These are phyloP conservation scores for Pontederia crassipes DNA, from an alignment of 176 grass and related monocot genomes.

Conservation along the genomic window DNA sequence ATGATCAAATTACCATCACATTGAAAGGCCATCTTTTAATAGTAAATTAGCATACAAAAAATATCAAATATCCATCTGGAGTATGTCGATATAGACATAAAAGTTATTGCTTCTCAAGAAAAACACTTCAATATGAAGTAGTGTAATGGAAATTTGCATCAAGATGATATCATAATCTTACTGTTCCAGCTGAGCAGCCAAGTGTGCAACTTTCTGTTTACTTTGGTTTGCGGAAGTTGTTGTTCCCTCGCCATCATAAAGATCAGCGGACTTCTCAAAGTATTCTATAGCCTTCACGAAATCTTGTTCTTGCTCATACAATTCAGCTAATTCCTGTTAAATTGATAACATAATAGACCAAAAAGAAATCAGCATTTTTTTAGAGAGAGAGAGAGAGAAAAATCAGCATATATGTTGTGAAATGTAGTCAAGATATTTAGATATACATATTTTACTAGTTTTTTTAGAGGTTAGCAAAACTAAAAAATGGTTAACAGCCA, in stretches of 20 bases:
- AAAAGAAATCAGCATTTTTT: no score
- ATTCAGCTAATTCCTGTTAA: constrained; percentile 83
- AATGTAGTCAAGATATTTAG: no score
- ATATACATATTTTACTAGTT: no score
- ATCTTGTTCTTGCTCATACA: constrained; percentile 94
- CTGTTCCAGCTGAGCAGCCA: constrained; percentile 96
- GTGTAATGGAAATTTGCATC: constrained; percentile 8
- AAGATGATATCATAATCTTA: constrained; percentile 37
- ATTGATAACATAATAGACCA: background rate
- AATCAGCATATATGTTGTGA: no score
- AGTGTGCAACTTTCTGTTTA: constrained; percentile 88
- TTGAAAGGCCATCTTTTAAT: no score
- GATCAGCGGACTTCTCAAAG: constrained; percentile 75
- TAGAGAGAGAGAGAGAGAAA: no score
- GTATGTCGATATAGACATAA: background rate
- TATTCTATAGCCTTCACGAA: constrained; percentile 73
- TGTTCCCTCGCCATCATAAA: constrained; percentile 82
- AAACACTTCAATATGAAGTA: background rate
- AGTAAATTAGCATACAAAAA: no score
- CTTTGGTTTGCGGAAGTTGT: constrained; percentile 70
- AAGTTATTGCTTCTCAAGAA: no score
- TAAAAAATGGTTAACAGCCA: no score
- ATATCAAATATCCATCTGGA: no score
- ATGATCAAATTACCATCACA: no score
- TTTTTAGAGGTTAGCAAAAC: no score